These are phyloP conservation scores for Coleophoma eucalyptorum DNA, from an alignment of 2,329 filamentous ascomycete species.

Conservation along the genomic window DNA sequence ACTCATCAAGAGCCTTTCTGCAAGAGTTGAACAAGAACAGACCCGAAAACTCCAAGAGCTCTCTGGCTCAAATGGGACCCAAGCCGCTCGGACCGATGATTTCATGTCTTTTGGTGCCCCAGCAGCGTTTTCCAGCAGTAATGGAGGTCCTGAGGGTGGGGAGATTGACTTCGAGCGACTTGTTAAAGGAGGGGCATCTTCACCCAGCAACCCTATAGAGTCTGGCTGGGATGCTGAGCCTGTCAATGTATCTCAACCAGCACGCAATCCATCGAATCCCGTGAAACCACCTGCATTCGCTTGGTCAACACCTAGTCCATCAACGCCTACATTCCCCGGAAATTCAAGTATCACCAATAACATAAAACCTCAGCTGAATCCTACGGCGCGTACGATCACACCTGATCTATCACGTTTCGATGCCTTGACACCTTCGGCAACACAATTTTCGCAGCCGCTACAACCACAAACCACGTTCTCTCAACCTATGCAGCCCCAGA, in stretches of 20 bases:
- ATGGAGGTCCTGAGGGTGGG: conserved; percentile 59
- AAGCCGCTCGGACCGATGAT: conserved; percentile 53
- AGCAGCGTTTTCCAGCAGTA: conserved; percentile 45
- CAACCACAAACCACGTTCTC: conserved; percentile 40
- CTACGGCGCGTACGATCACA: conserved; percentile 50
- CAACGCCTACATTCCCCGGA: conserved; percentile 23
- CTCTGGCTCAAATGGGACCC: conserved; percentile 51
- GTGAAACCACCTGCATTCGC: conserved; percentile 49
- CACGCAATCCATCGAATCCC: conserved; percentile 28
- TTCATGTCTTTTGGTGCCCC: conserved; percentile 68
- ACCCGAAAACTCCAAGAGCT: conserved; percentile 84
- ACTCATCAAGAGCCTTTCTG: conserved; percentile 76
- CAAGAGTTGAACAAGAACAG: conserved; percentile 83
- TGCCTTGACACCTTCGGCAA: conserved; percentile 52
- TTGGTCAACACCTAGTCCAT: conserved; percentile 57
- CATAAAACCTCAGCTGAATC: conserved; percentile 30
- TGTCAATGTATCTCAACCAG: conserved; percentile 30
- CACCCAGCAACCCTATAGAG: conserved; percentile 36
- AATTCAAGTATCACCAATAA: conserved; percentile 14
- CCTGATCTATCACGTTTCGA: conserved; percentile 54
- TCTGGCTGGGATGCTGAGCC: conserved; percentile 47
- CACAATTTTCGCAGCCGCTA: conserved; percentile 58
- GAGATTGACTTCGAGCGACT: conserved; percentile 83
- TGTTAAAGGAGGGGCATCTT: conserved; percentile 62
- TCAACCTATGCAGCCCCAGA: conserved; percentile 12